Percentiles rank a stretch among this genome's conserved stretches.
Evolutionary conservation across 169 alveolate species (phyloP).

Genomic region (Theileria parva): DNA sequence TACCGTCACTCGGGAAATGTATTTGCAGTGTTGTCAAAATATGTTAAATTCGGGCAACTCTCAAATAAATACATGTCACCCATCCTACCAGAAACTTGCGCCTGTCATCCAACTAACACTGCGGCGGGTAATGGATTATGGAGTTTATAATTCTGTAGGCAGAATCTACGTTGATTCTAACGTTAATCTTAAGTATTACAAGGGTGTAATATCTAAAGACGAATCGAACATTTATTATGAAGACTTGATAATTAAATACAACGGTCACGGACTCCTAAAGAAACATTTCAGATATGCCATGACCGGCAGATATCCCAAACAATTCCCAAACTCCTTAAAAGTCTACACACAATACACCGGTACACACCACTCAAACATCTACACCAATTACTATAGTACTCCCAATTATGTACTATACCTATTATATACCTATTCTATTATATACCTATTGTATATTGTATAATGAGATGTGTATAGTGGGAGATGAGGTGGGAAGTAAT

Average conservation of each 20-base stretch:
- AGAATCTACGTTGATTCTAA: conserved; percentile 39
- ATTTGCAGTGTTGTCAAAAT: conserved; percentile 28
- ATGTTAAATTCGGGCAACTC: conserved; percentile 28
- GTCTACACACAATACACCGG: conserved; percentile 21
- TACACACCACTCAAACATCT: too few relatives aligned
- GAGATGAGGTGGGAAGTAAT: conserved; percentile 31
- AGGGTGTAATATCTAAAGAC: conserved; percentile 33
- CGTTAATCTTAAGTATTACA: conserved; percentile 26
- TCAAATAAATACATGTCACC: conserved; percentile 20
- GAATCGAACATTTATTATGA: conserved; percentile 28
- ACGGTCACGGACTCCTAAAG: conserved; percentile 19
- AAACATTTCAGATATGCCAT: conserved; percentile 36
- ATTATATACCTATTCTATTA: background rate
- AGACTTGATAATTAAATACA: conserved; percentile 27
- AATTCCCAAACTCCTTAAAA: conserved; percentile 47
- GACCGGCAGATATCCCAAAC: conserved; percentile 60
- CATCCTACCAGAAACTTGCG: conserved; percentile 47
- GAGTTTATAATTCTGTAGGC: conserved; percentile 25
- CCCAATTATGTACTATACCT: too few relatives aligned
- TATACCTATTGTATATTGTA: background rate
- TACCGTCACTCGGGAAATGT: conserved; percentile 74
- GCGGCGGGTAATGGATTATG: conserved; percentile 12
- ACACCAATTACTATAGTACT: background rate
- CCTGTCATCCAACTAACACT: conserved; percentile 61
- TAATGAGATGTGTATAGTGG: conserved; percentile 18